phyloP scores from a whole-genome alignment of 129 eudicot genomes.

The Pseudognaphalium luteoalbum region DNA sequence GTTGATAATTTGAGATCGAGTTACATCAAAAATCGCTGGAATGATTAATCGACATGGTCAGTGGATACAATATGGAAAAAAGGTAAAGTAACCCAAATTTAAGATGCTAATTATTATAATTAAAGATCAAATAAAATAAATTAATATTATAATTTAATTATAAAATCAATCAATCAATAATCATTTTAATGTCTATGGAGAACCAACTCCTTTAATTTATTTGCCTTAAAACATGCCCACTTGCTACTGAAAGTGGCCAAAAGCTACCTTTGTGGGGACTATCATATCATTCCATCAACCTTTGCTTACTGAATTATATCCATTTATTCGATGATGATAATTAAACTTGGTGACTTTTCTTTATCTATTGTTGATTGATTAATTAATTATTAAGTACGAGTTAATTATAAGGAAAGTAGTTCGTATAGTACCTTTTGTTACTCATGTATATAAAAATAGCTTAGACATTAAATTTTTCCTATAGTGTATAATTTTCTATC shows the following conservation, averaged over 20 bases:
- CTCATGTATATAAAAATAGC: too few relatives aligned
- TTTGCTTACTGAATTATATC: too few relatives aligned
- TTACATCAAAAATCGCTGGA: neutral
- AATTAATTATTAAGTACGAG: neutral
- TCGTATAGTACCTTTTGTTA: too few relatives aligned
- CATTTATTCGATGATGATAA: too few relatives aligned
- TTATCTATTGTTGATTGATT: too few relatives aligned
- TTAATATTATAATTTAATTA: neutral
- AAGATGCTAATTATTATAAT: constrained; percentile 26
- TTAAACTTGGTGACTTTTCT: too few relatives aligned
- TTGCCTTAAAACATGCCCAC: constrained; percentile 43
- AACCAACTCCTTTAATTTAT: constrained; percentile 31
- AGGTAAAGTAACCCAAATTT: constrained; percentile 31
- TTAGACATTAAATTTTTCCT: too few relatives aligned
- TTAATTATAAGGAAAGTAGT: neutral
- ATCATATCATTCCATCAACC: constrained; percentile 30
- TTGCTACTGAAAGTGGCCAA: constrained; percentile 32
- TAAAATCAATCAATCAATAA: constrained; percentile 25
- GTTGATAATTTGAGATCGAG: neutral
- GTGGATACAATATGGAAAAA: constrained; percentile 29
- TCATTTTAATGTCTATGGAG: constrained; percentile 30
- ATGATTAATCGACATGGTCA: constrained; percentile 35
- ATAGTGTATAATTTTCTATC: too few relatives aligned
- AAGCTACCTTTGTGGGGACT: constrained; percentile 41
- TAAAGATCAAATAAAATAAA: neutral